A percentile compares a stretch with the other conserved stretches of the same genome.
These are phyloP conservation scores for Glycyrrhiza uralensis DNA, from an alignment of 306 rosid species.

Conservation along the genomic window DNA sequence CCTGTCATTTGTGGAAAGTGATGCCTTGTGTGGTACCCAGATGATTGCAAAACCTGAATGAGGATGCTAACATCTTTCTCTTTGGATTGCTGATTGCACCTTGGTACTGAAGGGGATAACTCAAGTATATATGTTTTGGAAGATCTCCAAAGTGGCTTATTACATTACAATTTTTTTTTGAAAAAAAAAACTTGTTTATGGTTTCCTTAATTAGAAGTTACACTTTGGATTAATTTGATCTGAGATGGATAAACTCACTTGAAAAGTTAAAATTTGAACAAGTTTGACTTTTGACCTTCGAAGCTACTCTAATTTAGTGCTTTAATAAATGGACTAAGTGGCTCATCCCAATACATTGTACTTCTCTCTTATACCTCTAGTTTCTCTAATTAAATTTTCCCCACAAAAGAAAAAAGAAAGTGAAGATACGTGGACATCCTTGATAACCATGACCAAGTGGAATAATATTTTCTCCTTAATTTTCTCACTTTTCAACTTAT, in stretches of 20 bases:
- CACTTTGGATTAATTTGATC: not conserved
- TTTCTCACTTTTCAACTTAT: no score
- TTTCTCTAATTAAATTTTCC: no score
- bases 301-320: no score
- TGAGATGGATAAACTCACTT: not conserved
- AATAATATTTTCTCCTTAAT: not conserved
- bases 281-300: no score
- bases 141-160: not conserved
- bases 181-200: no score
- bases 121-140: not conserved
- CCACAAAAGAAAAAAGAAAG: no score
- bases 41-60: not conserved
- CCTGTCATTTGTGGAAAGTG: conserved; percentile 17
- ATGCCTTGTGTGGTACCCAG: not conserved
- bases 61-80: not conserved
- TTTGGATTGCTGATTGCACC: not conserved
- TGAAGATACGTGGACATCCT: not conserved
- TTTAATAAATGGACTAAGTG: no score
- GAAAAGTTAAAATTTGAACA: no score
- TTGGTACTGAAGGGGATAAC: not conserved
- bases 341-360: no score
- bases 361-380: no score
- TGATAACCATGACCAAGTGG: not conserved
- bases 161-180: not conserved
- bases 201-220: not conserved